A percentile compares a stretch with the other conserved stretches of the same genome.
Conservation (phyloP, 2,329 filamentous ascomycete species). For the Xylariaceae sp. region DNA sequence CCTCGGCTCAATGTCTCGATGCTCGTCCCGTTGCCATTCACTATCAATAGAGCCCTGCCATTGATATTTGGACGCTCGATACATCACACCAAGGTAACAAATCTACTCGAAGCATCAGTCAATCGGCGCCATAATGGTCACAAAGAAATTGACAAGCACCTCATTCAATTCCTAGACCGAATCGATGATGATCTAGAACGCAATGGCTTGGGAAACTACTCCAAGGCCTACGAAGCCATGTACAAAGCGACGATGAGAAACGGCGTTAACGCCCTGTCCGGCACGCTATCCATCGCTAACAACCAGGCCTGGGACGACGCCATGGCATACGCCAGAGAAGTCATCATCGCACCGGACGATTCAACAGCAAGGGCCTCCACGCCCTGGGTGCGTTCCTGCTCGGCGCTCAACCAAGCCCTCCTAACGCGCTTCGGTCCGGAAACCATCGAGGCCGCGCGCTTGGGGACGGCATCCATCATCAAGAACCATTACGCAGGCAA, state of each 20-base stretch:
- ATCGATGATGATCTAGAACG: not conserved
- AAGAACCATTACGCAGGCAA: conserved; percentile 8
- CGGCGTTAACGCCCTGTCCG: conserved; percentile 8
- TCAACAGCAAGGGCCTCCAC: conserved; percentile 7
- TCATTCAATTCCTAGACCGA: not conserved
- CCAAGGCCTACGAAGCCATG: conserved; percentile 8
- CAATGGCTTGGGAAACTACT: conserved; percentile 12
- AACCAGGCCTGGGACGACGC: conserved; percentile 11
- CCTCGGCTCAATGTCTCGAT: no score
- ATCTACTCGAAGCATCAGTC: not conserved
- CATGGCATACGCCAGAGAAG: conserved; percentile 13
- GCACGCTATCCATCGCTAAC: conserved; percentile 5
- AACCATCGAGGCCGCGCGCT: conserved; percentile 8
- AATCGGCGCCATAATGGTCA: not conserved
- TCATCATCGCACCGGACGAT: conserved; percentile 11
- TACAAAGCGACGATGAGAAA: conserved; percentile 12
- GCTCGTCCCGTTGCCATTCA: no score
- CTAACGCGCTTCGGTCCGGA: conserved; percentile 13
- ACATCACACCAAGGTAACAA: not conserved
- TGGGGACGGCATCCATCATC: conserved; percentile 11
- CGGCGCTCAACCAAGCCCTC: conserved; percentile 13
- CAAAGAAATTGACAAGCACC: not conserved
- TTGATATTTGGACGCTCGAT: no score
- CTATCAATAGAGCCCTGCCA: no score
- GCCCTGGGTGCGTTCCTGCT: conserved; percentile 13